Evolutionary conservation across 371 early-diverging fungal genomes (phyloP).

Genomic region (Mycotypha africana): DNA sequence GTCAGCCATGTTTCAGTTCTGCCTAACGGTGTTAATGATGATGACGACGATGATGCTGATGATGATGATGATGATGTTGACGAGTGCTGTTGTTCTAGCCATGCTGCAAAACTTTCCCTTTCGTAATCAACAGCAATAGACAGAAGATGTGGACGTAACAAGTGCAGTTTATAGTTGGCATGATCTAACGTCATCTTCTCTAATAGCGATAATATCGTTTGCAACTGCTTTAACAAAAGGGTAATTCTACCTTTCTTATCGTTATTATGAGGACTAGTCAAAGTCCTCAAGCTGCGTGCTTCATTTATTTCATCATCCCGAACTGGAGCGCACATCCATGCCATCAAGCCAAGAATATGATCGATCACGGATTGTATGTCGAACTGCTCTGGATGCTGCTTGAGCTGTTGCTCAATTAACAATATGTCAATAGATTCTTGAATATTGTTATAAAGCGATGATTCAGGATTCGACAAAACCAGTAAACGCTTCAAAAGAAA

Average conservation of each 20-base stretch:
- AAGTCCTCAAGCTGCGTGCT: too few relatives aligned
- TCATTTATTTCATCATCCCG: slow-evolving; percentile 58
- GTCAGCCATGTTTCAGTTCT: slow-evolving; percentile 57
- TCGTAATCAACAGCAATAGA: slow-evolving; percentile 71
- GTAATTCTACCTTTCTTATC: neutral
- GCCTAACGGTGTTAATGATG: too few relatives aligned
- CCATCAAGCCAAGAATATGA: slow-evolving; percentile 50
- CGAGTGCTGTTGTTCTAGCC: slow-evolving; percentile 28
- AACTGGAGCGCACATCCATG: slow-evolving; percentile 69
- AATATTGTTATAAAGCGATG: slow-evolving; percentile 34
- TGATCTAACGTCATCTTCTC: slow-evolving; percentile 74
- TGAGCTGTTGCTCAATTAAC: slow-evolving; percentile 54
- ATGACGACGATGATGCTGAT: too few relatives aligned
- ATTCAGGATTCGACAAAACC: slow-evolving; percentile 26
- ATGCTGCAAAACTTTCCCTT: slow-evolving; percentile 53
- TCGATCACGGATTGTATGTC: slow-evolving; percentile 36
- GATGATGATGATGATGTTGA: too few relatives aligned
- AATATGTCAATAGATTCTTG: slow-evolving; percentile 55
- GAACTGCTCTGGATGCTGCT: slow-evolving; percentile 34
- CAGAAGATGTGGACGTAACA: slow-evolving; percentile 59
- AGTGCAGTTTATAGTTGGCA: slow-evolving; percentile 60
- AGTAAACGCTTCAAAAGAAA: too few relatives aligned
- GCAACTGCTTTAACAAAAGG: too few relatives aligned
- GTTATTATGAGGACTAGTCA: too few relatives aligned
- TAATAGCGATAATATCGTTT: too few relatives aligned